phyloP scores from a whole-genome alignment of 2,329 filamentous ascomycete genomes.

The Lachnellula cervina region DNA sequence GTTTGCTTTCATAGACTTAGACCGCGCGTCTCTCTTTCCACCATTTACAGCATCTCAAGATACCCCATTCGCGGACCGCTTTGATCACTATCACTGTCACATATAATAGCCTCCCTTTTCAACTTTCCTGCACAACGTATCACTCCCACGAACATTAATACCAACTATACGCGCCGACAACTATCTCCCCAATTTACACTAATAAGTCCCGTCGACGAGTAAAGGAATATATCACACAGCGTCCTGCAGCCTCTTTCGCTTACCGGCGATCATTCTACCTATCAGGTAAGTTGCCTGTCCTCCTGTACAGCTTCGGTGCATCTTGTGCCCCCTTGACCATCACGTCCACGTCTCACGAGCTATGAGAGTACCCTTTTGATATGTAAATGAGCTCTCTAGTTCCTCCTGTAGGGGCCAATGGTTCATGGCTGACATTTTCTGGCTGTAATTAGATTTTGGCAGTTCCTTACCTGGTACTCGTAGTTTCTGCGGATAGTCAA shows the following conservation, averaged over 20 bases:
- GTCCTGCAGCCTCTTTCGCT: constrained; percentile 15
- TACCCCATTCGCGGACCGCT: constrained; percentile 17
- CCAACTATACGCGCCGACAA: constrained; percentile 11
- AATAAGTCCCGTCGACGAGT: constrained; percentile 12
- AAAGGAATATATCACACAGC: constrained; percentile 15
- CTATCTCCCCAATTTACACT: constrained; percentile 3
- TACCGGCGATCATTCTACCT: constrained; percentile 2
- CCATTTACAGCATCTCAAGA: constrained; percentile 13
- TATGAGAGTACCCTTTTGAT: no score
- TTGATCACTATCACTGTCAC: constrained; percentile 1
- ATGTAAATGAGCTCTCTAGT: no score
- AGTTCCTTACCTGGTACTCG: neutral
- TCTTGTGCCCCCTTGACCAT: neutral
- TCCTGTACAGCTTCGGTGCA: neutral
- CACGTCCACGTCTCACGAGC: neutral
- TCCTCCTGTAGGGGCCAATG: no score
- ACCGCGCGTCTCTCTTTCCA: constrained; percentile 21
- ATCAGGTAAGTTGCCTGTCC: constrained; percentile 15
- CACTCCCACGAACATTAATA: constrained; percentile 12
- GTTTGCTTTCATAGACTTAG: constrained; percentile 22
- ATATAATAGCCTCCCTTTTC: neutral
- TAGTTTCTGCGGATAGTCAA: no score
- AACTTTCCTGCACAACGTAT: constrained; percentile 5
- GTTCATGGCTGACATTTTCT: neutral
- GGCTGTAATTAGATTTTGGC: neutral